Percentiles rank a stretch among this genome's conserved stretches.
These are phyloP conservation scores for Haplosporangium gracile DNA, from an alignment of 192 early-diverging fungal genomes.

Conservation along the genomic window DNA sequence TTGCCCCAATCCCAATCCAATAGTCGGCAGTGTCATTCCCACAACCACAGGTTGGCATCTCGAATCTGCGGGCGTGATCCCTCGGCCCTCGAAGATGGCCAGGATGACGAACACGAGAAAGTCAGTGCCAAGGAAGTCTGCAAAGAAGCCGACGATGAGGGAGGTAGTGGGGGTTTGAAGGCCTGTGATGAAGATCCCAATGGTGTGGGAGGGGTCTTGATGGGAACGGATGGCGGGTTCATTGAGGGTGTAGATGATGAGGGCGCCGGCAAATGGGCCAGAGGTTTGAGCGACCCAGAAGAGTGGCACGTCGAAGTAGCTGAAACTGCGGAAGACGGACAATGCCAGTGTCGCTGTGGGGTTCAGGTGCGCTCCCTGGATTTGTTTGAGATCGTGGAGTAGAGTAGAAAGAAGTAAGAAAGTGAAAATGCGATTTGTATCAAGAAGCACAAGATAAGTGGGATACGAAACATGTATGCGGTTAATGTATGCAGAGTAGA, in stretches of 20 bases:
- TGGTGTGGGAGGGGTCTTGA: constrained; percentile 43
- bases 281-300: constrained; percentile 73
- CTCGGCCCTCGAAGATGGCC: constrained; percentile 63
- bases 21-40: constrained; percentile 66
- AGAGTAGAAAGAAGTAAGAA: not conserved
- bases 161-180: constrained; percentile 51
- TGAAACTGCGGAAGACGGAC: constrained; percentile 74
- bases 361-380: constrained; percentile 79
- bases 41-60: constrained; percentile 65
- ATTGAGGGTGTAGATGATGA: constrained; percentile 71
- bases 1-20: constrained; percentile 69
- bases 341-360: constrained; percentile 78
- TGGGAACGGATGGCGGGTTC: constrained; percentile 66
- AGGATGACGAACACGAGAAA: constrained; percentile 73
- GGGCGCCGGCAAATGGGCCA: constrained; percentile 76
- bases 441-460: no score
- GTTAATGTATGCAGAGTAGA: no score
- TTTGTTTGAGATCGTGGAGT: not conserved
- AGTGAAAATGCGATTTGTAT: no score
- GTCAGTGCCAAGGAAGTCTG: constrained; percentile 74
- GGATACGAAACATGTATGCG: no score
- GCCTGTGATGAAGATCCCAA: not conserved
- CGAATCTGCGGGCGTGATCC: constrained; percentile 62
- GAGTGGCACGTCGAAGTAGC: constrained; percentile 71
- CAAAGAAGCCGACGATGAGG: constrained; percentile 63